phyloP scores from a whole-genome alignment of 768 basidiomycete genomes.

The Pisolithus tinctorius region DNA sequence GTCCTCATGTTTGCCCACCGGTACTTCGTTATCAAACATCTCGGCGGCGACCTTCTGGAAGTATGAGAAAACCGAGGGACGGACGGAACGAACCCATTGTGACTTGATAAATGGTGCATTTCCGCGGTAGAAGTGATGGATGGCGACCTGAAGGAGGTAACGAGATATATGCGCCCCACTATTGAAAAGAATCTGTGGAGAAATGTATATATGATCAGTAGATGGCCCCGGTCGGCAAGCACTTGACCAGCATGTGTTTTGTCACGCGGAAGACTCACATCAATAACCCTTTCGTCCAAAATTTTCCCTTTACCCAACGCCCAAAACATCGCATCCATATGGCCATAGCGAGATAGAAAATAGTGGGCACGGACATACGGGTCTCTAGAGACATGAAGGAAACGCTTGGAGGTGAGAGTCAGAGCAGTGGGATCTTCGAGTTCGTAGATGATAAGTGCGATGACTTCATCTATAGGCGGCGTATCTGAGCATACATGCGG shows the following conservation, averaged over 20 bases:
- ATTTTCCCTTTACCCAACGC: slow-evolving; percentile 69
- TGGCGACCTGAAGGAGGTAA: slow-evolving; percentile 71
- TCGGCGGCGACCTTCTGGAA: slow-evolving; percentile 54
- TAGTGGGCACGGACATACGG: slow-evolving; percentile 73
- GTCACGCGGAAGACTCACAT: slow-evolving; percentile 41
- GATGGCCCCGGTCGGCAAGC: slow-evolving; percentile 6
- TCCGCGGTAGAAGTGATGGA: slow-evolving; percentile 73
- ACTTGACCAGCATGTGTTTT: slow-evolving; percentile 15
- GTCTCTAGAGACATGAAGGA: slow-evolving; percentile 58
- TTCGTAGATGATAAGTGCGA: slow-evolving; percentile 69
- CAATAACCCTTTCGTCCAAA: slow-evolving; percentile 56
- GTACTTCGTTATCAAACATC: slow-evolving; percentile 54
- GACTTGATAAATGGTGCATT: slow-evolving; percentile 71
- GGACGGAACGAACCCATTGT: slow-evolving; percentile 62
- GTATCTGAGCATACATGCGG: slow-evolving; percentile 4
- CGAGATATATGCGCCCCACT: slow-evolving; percentile 76
- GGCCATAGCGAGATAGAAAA: slow-evolving; percentile 69
- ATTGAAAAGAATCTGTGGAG: slow-evolving; percentile 55
- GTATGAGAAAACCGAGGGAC: slow-evolving; percentile 54
- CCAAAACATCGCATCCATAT: slow-evolving; percentile 62
- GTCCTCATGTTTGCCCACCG: slow-evolving; percentile 66
- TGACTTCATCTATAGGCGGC: slow-evolving; percentile 45
- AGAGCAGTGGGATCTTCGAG: slow-evolving; percentile 59
- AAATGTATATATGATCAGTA: slow-evolving; percentile 21
- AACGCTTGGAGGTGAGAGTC: slow-evolving; percentile 50